Conservation (phyloP, 331 rosid genomes). For the Acacia pycnantha region DNA sequence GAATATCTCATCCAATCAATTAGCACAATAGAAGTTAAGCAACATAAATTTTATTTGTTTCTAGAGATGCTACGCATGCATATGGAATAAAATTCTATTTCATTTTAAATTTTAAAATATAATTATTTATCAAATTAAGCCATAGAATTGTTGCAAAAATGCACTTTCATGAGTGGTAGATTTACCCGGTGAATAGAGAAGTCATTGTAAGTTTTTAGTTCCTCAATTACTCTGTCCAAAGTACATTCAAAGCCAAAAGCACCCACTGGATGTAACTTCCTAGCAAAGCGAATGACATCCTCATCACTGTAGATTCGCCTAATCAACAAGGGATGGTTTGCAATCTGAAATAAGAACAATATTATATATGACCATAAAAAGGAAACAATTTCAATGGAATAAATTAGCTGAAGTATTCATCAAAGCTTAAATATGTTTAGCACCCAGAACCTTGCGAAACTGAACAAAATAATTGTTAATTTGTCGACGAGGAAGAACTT, state of each 20-base stretch:
- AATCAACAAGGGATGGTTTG: constrained; percentile 94
- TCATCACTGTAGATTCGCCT: constrained; percentile 84
- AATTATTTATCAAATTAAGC: not conserved
- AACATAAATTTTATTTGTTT: not conserved
- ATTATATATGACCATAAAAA: not conserved
- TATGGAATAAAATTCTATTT: not conserved
- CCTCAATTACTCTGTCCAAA: constrained; percentile 80
- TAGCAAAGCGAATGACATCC: constrained; percentile 85
- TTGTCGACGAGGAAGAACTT: constrained; percentile 74
- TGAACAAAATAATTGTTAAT: constrained; percentile 94
- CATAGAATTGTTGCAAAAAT: not conserved
- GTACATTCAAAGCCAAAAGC: constrained; percentile 97
- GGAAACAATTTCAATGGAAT: constrained; percentile 1
- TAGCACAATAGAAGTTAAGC: not conserved
- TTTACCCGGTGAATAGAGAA: constrained; percentile 90
- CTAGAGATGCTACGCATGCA: not conserved
- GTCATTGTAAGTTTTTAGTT: constrained; percentile 81
- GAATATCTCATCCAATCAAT: not conserved
- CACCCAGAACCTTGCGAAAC: constrained; percentile 77
- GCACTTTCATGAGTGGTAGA: constrained; percentile 4
- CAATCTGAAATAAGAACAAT: constrained; percentile 62
- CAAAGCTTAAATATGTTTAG: constrained; percentile 23
- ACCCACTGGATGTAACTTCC: constrained; percentile 75
- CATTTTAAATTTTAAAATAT: not conserved
- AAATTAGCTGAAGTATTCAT: not conserved